Evolutionary conservation across 257 asterid genomes (phyloP).

Genomic region (Solanum pimpinellifolium): DNA sequence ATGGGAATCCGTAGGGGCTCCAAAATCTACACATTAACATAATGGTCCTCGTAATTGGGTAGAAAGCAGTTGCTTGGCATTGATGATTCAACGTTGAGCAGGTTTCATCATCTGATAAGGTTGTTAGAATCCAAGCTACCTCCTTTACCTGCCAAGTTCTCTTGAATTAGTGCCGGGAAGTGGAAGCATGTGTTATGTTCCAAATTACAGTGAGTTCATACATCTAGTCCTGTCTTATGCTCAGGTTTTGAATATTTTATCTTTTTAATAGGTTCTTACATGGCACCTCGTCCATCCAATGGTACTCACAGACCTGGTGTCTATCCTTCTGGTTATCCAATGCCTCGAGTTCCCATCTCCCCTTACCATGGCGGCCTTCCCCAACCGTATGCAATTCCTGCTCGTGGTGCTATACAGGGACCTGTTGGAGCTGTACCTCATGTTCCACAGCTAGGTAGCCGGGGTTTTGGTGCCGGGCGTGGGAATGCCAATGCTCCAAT

Average conservation of each 20-base stretch:
- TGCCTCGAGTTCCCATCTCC: constrained; percentile 74
- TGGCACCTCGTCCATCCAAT: constrained; percentile 75
- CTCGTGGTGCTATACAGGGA: constrained; percentile 89
- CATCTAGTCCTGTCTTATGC: neutral
- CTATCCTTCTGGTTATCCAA: constrained; percentile 77
- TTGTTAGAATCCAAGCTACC: neutral
- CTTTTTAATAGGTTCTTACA: constrained; percentile 54
- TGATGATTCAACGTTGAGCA: neutral
- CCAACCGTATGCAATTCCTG: constrained; percentile 92
- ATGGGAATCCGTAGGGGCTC: neutral
- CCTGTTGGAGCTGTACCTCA: constrained; percentile 91
- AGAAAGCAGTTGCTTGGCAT: neutral
- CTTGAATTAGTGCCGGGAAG: neutral
- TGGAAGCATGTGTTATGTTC: neutral
- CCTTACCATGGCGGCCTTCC: constrained; percentile 86
- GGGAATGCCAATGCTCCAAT: constrained; percentile 80
- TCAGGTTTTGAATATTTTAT: neutral
- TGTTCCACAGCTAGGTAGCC: constrained; percentile 74
- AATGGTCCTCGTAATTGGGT: neutral
- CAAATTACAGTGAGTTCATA: neutral
- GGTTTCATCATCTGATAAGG: neutral
- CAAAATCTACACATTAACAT: neutral
- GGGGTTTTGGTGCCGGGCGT: constrained; percentile 89
- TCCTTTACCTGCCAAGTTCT: neutral
- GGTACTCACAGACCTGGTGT: constrained; percentile 73